Percentiles rank a stretch among this genome's conserved stretches.
Conservation (phyloP, 148 eudicot species). For the Fallopia convolvulus region DNA sequence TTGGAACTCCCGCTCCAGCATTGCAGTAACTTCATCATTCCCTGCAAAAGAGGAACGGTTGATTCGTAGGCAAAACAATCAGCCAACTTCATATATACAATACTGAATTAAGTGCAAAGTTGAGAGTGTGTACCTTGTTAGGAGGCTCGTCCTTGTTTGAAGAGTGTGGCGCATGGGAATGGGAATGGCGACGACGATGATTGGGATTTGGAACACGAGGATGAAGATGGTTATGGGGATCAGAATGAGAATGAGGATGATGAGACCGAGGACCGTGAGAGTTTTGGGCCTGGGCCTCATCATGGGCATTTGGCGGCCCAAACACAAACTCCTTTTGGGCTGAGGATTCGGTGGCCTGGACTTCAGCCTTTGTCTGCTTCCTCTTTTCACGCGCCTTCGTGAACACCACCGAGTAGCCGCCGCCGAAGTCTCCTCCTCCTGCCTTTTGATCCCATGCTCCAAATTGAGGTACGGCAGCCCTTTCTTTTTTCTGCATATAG, state of each 20-base stretch:
- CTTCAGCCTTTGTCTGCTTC: background rate
- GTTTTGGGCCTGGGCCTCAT: background rate
- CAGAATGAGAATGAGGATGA: background rate
- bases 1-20: background rate
- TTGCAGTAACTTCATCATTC: background rate
- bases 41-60: background rate
- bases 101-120: too few relatives aligned
- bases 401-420: constrained; percentile 11
- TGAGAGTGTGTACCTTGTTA: background rate
- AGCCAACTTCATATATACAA: too few relatives aligned
- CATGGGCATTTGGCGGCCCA: background rate
- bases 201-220: too few relatives aligned
- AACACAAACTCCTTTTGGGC: background rate
- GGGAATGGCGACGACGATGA: background rate
- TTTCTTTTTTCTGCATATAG: background rate
- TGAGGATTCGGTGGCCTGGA: background rate
- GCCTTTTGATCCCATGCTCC: constrained; percentile 9
- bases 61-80: too few relatives aligned
- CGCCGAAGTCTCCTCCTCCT: background rate
- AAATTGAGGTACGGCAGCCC: background rate
- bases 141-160: background rate
- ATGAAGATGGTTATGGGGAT: background rate
- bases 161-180: background rate
- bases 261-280: background rate
- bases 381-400: constrained; percentile 2